Conservation (phyloP, 768 basidiomycete species). For the Dioszegia aurantiaca region DNA sequence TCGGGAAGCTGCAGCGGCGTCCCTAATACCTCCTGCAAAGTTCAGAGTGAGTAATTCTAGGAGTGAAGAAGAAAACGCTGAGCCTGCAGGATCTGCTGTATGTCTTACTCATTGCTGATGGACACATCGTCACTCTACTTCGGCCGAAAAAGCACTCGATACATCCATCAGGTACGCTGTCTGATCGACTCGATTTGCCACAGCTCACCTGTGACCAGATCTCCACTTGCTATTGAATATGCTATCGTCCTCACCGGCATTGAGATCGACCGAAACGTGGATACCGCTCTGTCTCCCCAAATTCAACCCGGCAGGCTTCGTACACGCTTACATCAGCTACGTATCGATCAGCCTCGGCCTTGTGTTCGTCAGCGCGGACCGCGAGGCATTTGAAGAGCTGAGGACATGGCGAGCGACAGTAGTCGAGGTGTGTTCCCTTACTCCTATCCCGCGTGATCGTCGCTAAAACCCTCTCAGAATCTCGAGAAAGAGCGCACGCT, state of each 20-base stretch:
- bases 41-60: slow-evolving; percentile 61
- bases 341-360: slow-evolving; percentile 58
- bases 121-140: slow-evolving; percentile 77
- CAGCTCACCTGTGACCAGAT: slow-evolving; percentile 58
- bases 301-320: slow-evolving; percentile 82
- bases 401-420: slow-evolving; percentile 71
- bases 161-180: slow-evolving; percentile 73
- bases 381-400: slow-evolving; percentile 76
- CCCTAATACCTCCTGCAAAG: slow-evolving; percentile 74
- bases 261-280: slow-evolving; percentile 76
- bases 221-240: slow-evolving; percentile 91
- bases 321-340: slow-evolving; percentile 75
- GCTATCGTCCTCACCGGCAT: slow-evolving; percentile 75
- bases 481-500: slow-evolving; percentile 63
- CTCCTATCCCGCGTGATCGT: neutral
- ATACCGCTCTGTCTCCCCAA: slow-evolving; percentile 93
- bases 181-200: neutral
- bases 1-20: slow-evolving; percentile 72
- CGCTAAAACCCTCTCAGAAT: slow-evolving; percentile 57
- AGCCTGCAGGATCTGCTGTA: slow-evolving; percentile 81
- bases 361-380: slow-evolving; percentile 74
- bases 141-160: slow-evolving; percentile 91
- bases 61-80: no score
- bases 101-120: slow-evolving; percentile 75
- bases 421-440: slow-evolving; percentile 57